Evolutionary conservation across 202 grass and related monocot genomes (phyloP), one percentile per base, ranked within the genome.

Genomic region (Setaria italica): DNA sequence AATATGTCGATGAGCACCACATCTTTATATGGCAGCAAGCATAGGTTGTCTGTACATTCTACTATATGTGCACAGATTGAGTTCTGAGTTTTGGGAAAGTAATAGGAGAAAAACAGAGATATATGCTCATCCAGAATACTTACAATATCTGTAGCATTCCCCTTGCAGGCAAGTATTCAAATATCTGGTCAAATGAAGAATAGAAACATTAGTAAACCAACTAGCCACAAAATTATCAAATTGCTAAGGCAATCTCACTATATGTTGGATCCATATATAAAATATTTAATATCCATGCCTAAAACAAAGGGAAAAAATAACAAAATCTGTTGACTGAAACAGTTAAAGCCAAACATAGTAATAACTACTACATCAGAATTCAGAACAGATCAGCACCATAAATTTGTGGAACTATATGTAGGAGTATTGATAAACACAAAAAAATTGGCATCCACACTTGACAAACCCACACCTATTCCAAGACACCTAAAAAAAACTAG

Each of bases 111-210:
- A 80, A 60, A 56, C 11, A 62, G 5, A 74, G 33, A 83, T 8
- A 53, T 39, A 78, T 51, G 70, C 9, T 83, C 80, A 67, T 77
- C 32, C 39, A 77, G 20, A 78, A 29, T 10, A 91, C 91, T 86
- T 87, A 99, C 96, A 99, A 99, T 84, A 98, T 95, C 59, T 98
- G 93, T 64, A 98, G 86, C 93, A 98, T 98, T 49, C 96, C 96
- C 33, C 96, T 90, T 68, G 88, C 90, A 77, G 84, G 87, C 96
- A 91, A 95, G 57, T 92, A 95, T 35, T 95, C 93, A 12, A 99
- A 85, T 89, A 99, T 70, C 96, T 99, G 65, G 20, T 77, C 12
- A 67, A 25, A 57, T 37, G 68, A 79, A 33, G 33, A 56, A 6
- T 39, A 55, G 33, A 25, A 25, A 25, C 29, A 35, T 53, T 30